phyloP scores from a whole-genome alignment of 2,329 filamentous ascomycete genomes.

The Shiraia bambusicola region DNA sequence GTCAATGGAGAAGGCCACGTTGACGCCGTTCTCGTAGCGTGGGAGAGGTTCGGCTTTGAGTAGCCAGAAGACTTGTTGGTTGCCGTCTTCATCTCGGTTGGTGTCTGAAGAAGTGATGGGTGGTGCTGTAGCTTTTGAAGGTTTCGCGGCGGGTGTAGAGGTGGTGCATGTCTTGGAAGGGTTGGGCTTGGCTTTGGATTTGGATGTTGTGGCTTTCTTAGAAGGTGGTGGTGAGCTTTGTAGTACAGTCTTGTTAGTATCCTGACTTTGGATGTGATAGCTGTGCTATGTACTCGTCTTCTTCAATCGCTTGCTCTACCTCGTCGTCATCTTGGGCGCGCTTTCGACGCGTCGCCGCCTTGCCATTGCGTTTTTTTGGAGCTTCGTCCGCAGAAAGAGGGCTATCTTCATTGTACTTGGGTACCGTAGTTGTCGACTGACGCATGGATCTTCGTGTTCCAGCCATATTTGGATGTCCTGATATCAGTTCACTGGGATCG shows the following conservation, averaged over 20 bases:
- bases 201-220: conserved; percentile 22
- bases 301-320: conserved; percentile 9
- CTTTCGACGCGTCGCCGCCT: conserved; percentile 31
- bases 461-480: conserved; percentile 21
- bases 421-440: conserved; percentile 16
- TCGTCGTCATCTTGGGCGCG: conserved; percentile 25
- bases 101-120: conserved; percentile 18
- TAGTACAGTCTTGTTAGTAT: neutral
- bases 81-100: conserved; percentile 30
- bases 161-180: conserved; percentile 3
- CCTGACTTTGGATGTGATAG: no score
- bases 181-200: conserved; percentile 12
- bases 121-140: conserved; percentile 9
- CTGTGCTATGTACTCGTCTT: conserved; percentile 1
- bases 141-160: conserved; percentile 6
- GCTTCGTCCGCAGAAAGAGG: conserved; percentile 17
- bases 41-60: conserved; percentile 72
- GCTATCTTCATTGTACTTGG: conserved; percentile 24
- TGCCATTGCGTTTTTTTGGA: conserved; percentile 21
- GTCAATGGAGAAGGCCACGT: conserved; percentile 93
- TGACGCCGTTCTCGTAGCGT: conserved; percentile 79
- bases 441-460: conserved; percentile 35
- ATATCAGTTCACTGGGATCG: conserved; percentile 1
- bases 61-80: conserved; percentile 48
- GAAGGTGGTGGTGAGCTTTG: conserved; percentile 18